Conservation (phyloP, 208 protist species). For the Phytomonas serpens region DNA sequence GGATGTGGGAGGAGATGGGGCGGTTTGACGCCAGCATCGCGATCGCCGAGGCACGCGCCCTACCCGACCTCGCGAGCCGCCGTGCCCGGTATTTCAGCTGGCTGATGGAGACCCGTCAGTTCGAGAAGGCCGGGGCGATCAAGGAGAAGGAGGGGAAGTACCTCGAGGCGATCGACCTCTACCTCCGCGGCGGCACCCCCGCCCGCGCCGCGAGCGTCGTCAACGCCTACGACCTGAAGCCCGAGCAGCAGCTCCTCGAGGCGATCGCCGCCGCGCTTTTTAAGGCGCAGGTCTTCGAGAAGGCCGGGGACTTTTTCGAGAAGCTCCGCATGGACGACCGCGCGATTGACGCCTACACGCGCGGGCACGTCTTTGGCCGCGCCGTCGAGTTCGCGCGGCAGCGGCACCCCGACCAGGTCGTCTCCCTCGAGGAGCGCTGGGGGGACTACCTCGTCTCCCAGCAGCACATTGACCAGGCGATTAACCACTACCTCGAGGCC, state of each 20-base stretch:
- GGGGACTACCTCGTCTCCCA: slow-evolving; percentile 95
- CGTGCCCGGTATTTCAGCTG: slow-evolving; percentile 90
- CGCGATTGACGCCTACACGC: slow-evolving; percentile 93
- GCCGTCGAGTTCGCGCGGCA: slow-evolving; percentile 91
- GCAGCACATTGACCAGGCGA: slow-evolving; percentile 94
- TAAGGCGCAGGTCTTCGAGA: slow-evolving; percentile 91
- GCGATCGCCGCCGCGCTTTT: slow-evolving; percentile 91
- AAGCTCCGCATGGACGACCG: slow-evolving; percentile 89
- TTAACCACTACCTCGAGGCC: slow-evolving; percentile 97
- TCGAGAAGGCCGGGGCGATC: slow-evolving; percentile 93
- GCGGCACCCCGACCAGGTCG: slow-evolving; percentile 44
- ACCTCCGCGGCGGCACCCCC: slow-evolving; percentile 92
- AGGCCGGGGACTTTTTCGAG: slow-evolving; percentile 96
- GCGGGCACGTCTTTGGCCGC: slow-evolving; percentile 89
- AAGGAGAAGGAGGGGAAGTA: slow-evolving; percentile 93
- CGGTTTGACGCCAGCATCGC: slow-evolving; percentile 89
- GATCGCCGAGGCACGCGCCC: slow-evolving; percentile 75
- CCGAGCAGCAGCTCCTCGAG: slow-evolving; percentile 90
- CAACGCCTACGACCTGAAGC: slow-evolving; percentile 66
- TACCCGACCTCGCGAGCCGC: slow-evolving; percentile 81
- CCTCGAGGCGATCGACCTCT: slow-evolving; percentile 94
- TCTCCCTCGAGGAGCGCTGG: slow-evolving; percentile 92
- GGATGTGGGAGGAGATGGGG: slow-evolving; percentile 95
- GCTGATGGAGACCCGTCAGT: slow-evolving; percentile 94
- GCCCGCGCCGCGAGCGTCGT: slow-evolving; percentile 90